A percentile compares a stretch with the other conserved stretches of the same genome.
Conservation (phyloP, 1,139 yeast species). For the Blastobotrys buckinghamii region DNA sequence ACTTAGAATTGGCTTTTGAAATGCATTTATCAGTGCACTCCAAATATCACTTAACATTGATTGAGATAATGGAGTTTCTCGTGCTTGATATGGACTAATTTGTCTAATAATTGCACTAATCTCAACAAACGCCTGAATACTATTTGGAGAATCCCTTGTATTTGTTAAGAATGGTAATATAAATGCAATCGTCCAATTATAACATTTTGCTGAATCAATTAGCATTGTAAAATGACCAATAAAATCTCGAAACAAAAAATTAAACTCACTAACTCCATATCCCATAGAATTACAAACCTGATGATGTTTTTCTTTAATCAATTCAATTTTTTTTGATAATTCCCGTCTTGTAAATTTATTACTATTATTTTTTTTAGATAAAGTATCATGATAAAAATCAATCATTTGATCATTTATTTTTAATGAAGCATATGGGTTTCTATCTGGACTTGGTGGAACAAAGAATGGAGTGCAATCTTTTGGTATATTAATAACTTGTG, state of each 20-base stretch:
- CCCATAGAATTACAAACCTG: conserved; percentile 15
- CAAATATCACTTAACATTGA: conserved; percentile 19
- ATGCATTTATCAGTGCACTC: conserved; percentile 18
- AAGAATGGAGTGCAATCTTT: conserved; percentile 5
- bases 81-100: conserved; percentile 9
- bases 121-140: conserved; percentile 16
- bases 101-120: conserved; percentile 11
- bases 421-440: conserved; percentile 17
- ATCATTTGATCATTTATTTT: conserved; percentile 21
- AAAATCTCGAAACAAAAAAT: conserved; percentile 28
- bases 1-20: background rate
- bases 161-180: conserved; percentile 19
- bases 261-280: conserved; percentile 18
- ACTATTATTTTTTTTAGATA: conserved; percentile 7
- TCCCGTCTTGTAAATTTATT: conserved; percentile 12
- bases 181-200: conserved; percentile 19
- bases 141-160: conserved; percentile 6
- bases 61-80: conserved; percentile 13
- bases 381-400: conserved; percentile 14
- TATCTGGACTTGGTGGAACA: conserved; percentile 5
- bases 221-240: conserved; percentile 25
- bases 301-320: conserved; percentile 18
- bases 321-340: conserved; percentile 16
- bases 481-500: background rate
- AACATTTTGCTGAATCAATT: conserved; percentile 17